Evolutionary conservation across 1,139 yeast species (phyloP).

Genomic region (Geotrichum klebahnii): DNA sequence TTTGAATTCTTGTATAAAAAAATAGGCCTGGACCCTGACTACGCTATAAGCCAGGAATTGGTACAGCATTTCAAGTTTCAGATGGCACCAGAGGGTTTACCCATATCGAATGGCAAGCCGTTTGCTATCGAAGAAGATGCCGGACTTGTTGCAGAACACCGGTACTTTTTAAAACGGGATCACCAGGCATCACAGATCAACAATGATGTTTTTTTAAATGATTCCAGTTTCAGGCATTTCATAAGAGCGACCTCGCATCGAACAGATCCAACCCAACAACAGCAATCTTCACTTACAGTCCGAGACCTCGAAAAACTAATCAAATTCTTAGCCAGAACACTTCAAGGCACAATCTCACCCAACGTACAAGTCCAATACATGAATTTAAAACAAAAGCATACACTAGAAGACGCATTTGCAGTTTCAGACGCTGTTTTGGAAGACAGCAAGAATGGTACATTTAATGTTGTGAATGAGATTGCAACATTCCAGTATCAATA

Average conservation of each 20-base stretch:
- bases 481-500: conserved; percentile 26
- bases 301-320: conserved; percentile 5
- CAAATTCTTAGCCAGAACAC: background rate
- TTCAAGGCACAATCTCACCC: background rate
- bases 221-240: too few species aligned
- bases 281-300: background rate
- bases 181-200: too few species aligned
- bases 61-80: too few species aligned
- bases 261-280: too few species aligned
- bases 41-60: background rate
- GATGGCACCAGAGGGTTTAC: too few species aligned
- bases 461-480: conserved; percentile 16
- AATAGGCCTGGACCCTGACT: background rate
- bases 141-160: too few species aligned
- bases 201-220: too few species aligned
- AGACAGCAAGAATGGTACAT: too few species aligned
- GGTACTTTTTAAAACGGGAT: too few species aligned
- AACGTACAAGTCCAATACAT: conserved; percentile 12
- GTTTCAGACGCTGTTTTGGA: background rate
- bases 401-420: too few species aligned
- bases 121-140: background rate
- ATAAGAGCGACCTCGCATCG: too few species aligned
- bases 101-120: background rate
- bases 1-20: background rate
- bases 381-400: too few species aligned